phyloP scores from a whole-genome alignment of 495 filamentous ascomycete genomes.

The Talaromyces ruber region DNA sequence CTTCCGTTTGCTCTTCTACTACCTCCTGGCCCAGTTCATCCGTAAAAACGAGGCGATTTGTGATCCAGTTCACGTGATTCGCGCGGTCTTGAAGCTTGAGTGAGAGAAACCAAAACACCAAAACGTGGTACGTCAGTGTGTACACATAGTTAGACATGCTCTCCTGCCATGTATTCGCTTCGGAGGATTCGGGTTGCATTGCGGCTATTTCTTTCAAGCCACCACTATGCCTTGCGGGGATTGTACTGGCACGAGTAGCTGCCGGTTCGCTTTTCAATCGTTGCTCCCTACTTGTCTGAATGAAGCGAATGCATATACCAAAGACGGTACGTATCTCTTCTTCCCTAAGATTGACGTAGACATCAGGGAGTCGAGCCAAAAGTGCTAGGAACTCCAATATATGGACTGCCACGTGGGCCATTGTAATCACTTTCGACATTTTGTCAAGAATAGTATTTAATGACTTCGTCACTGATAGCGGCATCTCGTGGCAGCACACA shows the following conservation, averaged over 20 bases:
- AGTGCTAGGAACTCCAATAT: conserved; percentile 88
- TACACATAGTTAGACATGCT: conserved; percentile 72
- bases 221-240: conserved; percentile 30
- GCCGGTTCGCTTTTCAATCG: conserved; percentile 32
- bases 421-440: conserved; percentile 92
- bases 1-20: conserved; percentile 85
- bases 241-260: conserved; percentile 18
- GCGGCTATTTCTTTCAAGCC: conserved; percentile 31
- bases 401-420: conserved; percentile 81
- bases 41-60: conserved; percentile 68
- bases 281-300: conserved; percentile 63
- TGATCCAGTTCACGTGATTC: conserved; percentile 83
- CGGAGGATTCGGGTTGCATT: conserved; percentile 14
- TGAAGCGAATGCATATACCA: conserved; percentile 85
- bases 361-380: conserved; percentile 72
- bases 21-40: conserved; percentile 65
- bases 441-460: conserved; percentile 76
- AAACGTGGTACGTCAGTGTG: conserved; percentile 85
- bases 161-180: conserved; percentile 27
- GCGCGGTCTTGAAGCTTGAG: conserved; percentile 74
- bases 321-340: conserved; percentile 89
- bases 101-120: conserved; percentile 93
- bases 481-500: conserved; percentile 89
- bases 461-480: conserved; percentile 69
- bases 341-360: conserved; percentile 80